phyloP scores from a whole-genome alignment of 139 green algal genomes.

The Chlamydomonas schloesseri region DNA sequence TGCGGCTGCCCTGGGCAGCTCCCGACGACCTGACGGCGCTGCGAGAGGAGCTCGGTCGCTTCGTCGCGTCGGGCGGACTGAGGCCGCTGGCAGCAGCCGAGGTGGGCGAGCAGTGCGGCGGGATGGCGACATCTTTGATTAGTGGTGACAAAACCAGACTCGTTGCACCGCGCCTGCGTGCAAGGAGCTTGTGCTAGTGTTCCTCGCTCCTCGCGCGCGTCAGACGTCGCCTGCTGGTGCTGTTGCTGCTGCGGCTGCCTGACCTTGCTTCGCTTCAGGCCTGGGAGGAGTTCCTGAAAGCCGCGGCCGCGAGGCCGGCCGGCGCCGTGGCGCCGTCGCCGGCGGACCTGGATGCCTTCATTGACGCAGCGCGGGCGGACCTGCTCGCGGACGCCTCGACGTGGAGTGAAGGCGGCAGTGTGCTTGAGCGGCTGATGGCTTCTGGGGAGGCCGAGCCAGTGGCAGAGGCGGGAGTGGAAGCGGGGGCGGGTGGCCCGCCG shows the following conservation, averaged over 20 bases:
- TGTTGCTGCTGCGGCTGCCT: neutral
- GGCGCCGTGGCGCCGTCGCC: neutral
- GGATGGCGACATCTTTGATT: too few relatives aligned
- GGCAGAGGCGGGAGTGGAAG: too few relatives aligned
- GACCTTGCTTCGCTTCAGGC: neutral
- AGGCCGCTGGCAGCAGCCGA: neutral
- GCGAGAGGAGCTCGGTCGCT: neutral
- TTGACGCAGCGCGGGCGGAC: neutral
- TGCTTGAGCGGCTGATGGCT: neutral
- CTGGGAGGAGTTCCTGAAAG: neutral
- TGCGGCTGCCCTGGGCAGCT: neutral
- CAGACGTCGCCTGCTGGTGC: neutral
- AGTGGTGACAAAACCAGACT: too few relatives aligned
- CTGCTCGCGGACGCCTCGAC: neutral
- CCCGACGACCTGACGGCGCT: neutral
- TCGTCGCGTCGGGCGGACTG: neutral
- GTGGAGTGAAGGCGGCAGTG: neutral
- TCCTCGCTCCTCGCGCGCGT: too few relatives aligned
- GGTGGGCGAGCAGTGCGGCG: neutral
- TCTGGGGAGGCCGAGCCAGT: too few relatives aligned
- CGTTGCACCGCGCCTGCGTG: too few relatives aligned
- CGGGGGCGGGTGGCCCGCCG: too few relatives aligned
- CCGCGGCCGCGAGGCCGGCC: neutral
- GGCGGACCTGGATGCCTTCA: constrained; percentile 8
- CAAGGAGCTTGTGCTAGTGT: too few relatives aligned